Evolutionary conservation across 2,329 filamentous ascomycete species (phyloP), one percentile per base, ranked within the genome.

Genomic region (Thermoascus crustaceus): DNA sequence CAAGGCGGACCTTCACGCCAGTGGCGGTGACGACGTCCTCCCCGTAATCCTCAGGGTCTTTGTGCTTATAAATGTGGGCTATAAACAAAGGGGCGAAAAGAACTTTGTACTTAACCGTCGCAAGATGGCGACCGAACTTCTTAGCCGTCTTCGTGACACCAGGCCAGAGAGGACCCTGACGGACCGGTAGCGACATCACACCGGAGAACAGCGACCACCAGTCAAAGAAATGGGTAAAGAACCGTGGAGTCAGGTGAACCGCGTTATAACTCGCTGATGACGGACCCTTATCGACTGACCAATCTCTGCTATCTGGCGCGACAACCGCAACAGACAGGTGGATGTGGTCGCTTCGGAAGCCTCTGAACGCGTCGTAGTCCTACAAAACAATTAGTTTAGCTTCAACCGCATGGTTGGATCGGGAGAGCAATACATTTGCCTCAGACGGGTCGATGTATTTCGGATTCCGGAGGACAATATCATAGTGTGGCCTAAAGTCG

Each of bases 161-260:
- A 4, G 88, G 89, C 79, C 88, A 98, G 3, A 98, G 72, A 30
- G 76, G 74, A 10, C 91, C 91, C 65, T 98, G 93, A 1, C 91
- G 85, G 38, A 98, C 82, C 7, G 91, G 93, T 18, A 98, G 71
- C 7, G 89, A 93, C 80, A 96, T 87, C 6, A 89, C 83, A 1
- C 89, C 88, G 6, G 87, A 87, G 61, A 98, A 98, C 47, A 96
- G 78, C 1, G 84, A 89, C 87, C 88, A 96, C 91, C 91, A 98
- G 38, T 80, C 79, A 65, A 88, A 96, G 69, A 98, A 98, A 57
- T 98, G 91, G 0, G 89, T 95, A 58, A 98, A 98, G 68, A 98
- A 94, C 6, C 88, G 80, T 4, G 91, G 91, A 1, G 85, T 91
- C 19, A 98, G 73, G 59, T 98, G 93, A 1, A 96, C 83, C 0